Evolutionary conservation across 2,329 filamentous ascomycete genomes (phyloP), one percentile per base, ranked within the genome.

Genomic region (Laburnicola sp.): DNA sequence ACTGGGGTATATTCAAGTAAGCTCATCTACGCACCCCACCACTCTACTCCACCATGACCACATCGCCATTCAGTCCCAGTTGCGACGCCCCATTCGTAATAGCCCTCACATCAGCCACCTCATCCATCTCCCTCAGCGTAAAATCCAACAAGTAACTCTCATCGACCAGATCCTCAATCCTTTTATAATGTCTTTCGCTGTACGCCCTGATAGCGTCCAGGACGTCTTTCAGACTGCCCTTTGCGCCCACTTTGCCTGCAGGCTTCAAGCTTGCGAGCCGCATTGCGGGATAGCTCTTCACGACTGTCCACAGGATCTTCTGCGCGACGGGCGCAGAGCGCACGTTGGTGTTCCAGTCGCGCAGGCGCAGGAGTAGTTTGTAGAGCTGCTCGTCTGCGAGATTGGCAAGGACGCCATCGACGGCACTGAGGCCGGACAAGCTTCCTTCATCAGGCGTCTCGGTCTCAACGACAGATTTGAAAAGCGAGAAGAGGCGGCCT

Each of bases 271-370:
- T 84, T 1, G 91, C 86, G 50, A 97, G 84, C 50, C 87, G 84
- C 42, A 84, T 84, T 2, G 89, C 88, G 1, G 91, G 88, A 65
- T 96, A 96, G 52, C 86, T 88, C 58, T 85, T 85, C 45, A 96
- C 85, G 6, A 99, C 69, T 1, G 88, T 84, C 77, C 86, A 88
- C 6, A 99, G 76, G 10, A 99, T 86, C 30, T 87, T 84, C 74
- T 99, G 94, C 1, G 94, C 89, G 1, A 97, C 85, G 4, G 86
- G 82, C 0, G 91, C 87, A 3, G 91, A 96, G 54, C 90, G 83
- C 0, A 91, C 91, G 63, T 97, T 97, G 3, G 94, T 96, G 70
- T 99, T 99, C 94, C 94, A 99, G 75, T 99, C 94, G 39, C 95
- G 83, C 38, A 97, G 75, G 51, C 94, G 82, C 32, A 93, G 78